Evolutionary conservation across 2,329 filamentous ascomycete species (phyloP), one percentile per base, ranked within the genome.

Genomic region (Hymenoscyphus repandus): DNA sequence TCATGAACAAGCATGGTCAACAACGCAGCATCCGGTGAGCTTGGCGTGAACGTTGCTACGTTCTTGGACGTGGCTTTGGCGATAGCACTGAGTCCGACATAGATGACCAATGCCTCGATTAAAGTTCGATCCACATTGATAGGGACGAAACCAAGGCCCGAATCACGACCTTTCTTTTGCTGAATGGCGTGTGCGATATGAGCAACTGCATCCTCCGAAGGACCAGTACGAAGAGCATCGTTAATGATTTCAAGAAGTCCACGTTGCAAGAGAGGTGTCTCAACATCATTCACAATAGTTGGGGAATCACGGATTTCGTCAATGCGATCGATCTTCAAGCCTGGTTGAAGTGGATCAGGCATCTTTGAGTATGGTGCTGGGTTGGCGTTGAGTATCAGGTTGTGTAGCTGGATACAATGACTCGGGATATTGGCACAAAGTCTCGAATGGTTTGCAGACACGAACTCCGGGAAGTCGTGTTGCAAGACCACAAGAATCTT

Each of bases 381-480:
- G 55, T 83, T 88, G 6, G 91, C 90, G 55, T 87, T 87, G 55
- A 97, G 77, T 47, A 99, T 83, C 49, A 96, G 76, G 64, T 97
- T 96, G 58, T 91, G 83, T 47, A 96, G 76, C 68, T 97, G 93
- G 13, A 85, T 84, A 69, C 89, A 93, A 63, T 93, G 86, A 45
- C 83, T 80, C 1, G 91, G 88, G 51, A 97, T 86, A 63, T 82
- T 83, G 60, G 87, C 85, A 71, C 86, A 90, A 47, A 99, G 80
- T 59, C 83, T 81, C 59, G 88, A 82, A 65, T 95, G 88, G 67
- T 95, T 90, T 61, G 91, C 88, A 5, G 88, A 86, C 38, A 99
- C 72, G 68, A 96, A 99, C 50, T 96, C 90, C 0, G 92, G 88
- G 69, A 90, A 97, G 68, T 99, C 93, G 65, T 97, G 93, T 60